Conservation (phyloP, 805 yeast genomes). For the Osmozyma mogii region DNA sequence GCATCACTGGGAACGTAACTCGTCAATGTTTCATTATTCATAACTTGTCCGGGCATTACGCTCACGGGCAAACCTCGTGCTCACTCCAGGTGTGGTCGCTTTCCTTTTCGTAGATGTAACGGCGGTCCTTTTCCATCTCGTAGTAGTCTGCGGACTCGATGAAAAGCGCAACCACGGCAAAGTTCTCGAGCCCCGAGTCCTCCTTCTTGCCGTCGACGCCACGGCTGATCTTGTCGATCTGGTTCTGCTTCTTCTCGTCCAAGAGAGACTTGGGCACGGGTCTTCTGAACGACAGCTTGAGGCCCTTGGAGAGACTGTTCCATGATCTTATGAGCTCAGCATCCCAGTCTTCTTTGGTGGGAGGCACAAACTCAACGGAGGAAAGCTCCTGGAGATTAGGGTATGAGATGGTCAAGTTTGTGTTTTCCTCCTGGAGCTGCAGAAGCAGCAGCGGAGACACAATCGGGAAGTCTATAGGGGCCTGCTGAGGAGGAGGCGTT, state of each 20-base stretch:
- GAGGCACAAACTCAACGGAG: conserved; percentile 30
- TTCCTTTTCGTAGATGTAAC: conserved; percentile 46
- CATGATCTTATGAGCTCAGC: conserved; percentile 57
- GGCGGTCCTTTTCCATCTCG: conserved; percentile 49
- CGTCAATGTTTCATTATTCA: too few species aligned
- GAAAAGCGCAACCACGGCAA: conserved; percentile 61
- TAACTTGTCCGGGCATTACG: too few species aligned
- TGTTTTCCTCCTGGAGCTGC: conserved; percentile 13
- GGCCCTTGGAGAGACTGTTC: conserved; percentile 46
- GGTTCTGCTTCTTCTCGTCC: conserved; percentile 45
- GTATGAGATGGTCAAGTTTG: conserved; percentile 18
- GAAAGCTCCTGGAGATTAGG: conserved; percentile 20
- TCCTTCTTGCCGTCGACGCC: conserved; percentile 78
- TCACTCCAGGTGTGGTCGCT: conserved; percentile 62
- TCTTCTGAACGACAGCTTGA: conserved; percentile 61
- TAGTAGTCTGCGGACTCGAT: conserved; percentile 65
- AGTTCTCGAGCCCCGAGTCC: conserved; percentile 56
- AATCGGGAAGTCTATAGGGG: conserved; percentile 19
- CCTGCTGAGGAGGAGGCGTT: conserved; percentile 8
- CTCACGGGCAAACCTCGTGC: conserved; percentile 67
- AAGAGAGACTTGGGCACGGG: conserved; percentile 65
- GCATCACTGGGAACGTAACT: too few species aligned
- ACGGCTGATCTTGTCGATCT: conserved; percentile 63
- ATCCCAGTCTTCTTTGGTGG: conserved; percentile 59
- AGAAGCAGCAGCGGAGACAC: conserved; percentile 20